Percentiles rank a stretch among this genome's conserved stretches.
These are phyloP conservation scores for Magnusiomyces ingens DNA, from an alignment of 1,139 yeast genomes.

Conservation along the genomic window DNA sequence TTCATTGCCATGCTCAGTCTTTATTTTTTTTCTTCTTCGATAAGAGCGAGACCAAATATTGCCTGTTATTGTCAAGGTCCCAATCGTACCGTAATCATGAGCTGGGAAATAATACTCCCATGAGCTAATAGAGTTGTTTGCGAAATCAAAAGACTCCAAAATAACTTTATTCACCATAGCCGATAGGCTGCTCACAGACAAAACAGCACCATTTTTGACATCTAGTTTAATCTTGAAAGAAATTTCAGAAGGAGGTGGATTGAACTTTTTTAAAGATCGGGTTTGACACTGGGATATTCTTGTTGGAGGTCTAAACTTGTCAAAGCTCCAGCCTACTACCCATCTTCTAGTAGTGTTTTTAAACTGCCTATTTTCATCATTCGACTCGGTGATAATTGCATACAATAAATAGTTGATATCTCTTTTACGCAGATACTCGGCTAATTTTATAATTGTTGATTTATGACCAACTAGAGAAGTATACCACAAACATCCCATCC, in stretches of 20 bases:
- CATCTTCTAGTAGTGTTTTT: not conserved
- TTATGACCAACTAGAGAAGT: conserved; percentile 3
- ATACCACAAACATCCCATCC: not conserved
- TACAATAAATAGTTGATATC: not conserved
- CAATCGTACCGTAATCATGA: not conserved
- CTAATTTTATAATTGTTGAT: not conserved
- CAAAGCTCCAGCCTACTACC: not conserved
- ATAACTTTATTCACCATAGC: not conserved
- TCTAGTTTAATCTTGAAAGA: not conserved
- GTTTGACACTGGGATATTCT: not conserved
- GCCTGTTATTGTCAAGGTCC: not conserved
- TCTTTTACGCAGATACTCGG: not conserved
- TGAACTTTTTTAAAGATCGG: not conserved
- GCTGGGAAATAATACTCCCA: not conserved
- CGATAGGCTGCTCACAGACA: not conserved
- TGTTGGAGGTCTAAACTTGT: not conserved
- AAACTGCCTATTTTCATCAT: too few species aligned
- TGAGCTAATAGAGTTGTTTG: not conserved
- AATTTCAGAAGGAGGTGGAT: not conserved
- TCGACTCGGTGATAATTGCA: not conserved
- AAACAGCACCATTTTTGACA: not conserved
- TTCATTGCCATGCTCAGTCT: too few species aligned
- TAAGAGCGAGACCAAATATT: conserved; percentile 6
- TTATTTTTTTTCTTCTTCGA: not conserved
- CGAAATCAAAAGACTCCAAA: not conserved